Percentiles rank a stretch among this genome's conserved stretches.
Conservation (phyloP, 1,139 yeast species). For the Magnusiomyces tetraspermus region DNA sequence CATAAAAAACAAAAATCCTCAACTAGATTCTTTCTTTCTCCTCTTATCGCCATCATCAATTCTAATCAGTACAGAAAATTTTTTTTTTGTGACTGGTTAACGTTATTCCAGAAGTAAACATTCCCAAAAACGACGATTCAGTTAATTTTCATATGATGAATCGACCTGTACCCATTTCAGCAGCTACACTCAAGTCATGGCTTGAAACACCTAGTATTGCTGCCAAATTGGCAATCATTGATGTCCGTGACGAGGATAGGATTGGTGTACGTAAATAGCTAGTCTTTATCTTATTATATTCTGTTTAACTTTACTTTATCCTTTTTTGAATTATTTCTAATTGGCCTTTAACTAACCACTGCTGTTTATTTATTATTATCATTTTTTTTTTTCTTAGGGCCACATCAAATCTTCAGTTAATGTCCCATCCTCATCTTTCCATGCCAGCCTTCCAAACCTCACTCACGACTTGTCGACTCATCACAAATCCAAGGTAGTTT, state of each 20-base stretch:
- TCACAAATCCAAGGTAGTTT: conserved; percentile 49
- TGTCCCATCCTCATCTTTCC: conserved; percentile 49
- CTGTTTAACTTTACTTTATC: too few relatives aligned
- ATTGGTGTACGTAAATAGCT: conserved; percentile 48
- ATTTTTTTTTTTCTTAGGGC: conserved; percentile 36
- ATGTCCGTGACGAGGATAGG: conserved; percentile 78
- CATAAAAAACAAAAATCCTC: too few relatives aligned
- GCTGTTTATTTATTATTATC: not conserved
- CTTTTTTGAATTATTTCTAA: not conserved
- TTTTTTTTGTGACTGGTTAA: too few relatives aligned
- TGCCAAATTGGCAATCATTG: conserved; percentile 49
- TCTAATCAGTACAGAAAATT: too few relatives aligned
- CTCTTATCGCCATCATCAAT: too few relatives aligned
- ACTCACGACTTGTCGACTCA: conserved; percentile 35
- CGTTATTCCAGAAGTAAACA: too few relatives aligned
- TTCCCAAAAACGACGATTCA: too few relatives aligned
- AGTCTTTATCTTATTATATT: too few relatives aligned
- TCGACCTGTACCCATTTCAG: conserved; percentile 12
- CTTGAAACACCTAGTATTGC: conserved; percentile 18
- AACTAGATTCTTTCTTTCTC: too few relatives aligned
- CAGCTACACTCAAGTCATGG: conserved; percentile 24
- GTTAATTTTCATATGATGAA: too few relatives aligned
- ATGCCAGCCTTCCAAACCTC: conserved; percentile 34
- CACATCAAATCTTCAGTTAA: conserved; percentile 58
- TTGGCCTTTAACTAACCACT: not conserved